A percentile compares a stretch with the other conserved stretches of the same genome.
Conservation (phyloP, 164 flowering plant genomes). For the Vitis labrusca region DNA sequence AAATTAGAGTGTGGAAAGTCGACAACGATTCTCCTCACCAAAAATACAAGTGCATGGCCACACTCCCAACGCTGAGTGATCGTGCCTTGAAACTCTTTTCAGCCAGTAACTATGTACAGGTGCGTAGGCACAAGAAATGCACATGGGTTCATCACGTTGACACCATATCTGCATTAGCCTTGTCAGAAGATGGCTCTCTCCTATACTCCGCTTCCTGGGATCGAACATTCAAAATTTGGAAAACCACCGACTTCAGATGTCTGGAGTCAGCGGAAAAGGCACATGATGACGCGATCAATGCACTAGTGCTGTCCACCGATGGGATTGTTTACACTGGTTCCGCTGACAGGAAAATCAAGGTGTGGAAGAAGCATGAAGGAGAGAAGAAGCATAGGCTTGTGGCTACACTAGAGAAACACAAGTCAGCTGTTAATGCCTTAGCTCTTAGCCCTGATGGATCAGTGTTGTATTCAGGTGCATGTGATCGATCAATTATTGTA, state of each 20-base stretch:
- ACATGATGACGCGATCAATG: conserved; percentile 61
- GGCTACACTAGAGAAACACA: conserved; percentile 44
- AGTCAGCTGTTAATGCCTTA: conserved; percentile 54
- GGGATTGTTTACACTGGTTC: conserved; percentile 56
- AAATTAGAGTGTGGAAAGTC: conserved; percentile 56
- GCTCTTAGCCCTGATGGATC: conserved; percentile 39
- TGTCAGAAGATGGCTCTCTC: conserved; percentile 37
- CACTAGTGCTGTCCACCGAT: conserved; percentile 35
- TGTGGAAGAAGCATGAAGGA: conserved; percentile 35
- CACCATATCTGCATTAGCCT: conserved; percentile 47
- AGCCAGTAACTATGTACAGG: conserved; percentile 36
- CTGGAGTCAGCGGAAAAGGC: conserved; percentile 44
- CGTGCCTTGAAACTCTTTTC: conserved; percentile 21
- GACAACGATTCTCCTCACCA: conserved; percentile 4
- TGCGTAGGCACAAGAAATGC: conserved; percentile 47
- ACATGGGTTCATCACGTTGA: conserved; percentile 69
- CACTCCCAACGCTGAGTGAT: conserved; percentile 40
- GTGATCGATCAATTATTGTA: conserved; percentile 42
- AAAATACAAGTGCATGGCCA: conserved; percentile 28
- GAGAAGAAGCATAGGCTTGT: conserved; percentile 31
- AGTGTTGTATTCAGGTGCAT: conserved; percentile 54
- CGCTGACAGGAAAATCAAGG: conserved; percentile 53
- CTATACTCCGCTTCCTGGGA: conserved; percentile 64
- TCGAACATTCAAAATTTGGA: conserved; percentile 49
- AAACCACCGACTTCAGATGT: conserved; percentile 47